phyloP scores from a whole-genome alignment of 306 rosid species.

The Neltuma alba region DNA sequence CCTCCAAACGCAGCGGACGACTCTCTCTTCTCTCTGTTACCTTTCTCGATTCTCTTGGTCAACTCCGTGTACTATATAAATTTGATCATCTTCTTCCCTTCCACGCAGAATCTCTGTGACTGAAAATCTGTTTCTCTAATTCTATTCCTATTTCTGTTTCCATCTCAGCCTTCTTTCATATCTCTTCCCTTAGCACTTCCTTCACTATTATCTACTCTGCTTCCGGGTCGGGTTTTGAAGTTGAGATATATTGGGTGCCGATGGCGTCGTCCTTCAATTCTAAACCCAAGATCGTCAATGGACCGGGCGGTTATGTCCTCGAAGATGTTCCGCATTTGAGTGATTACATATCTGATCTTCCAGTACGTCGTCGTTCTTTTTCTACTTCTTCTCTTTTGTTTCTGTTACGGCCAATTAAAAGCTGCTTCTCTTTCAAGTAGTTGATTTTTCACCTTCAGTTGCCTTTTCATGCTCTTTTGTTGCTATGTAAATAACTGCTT shows the following conservation, averaged over 20 bases:
- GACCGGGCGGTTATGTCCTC: constrained; percentile 69
- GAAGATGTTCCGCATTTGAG: constrained; percentile 87
- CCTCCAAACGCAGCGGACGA: not conserved
- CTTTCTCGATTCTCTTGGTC: constrained; percentile 1
- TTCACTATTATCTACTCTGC: not conserved
- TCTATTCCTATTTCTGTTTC: not conserved
- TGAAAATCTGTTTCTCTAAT: not conserved
- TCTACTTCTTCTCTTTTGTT: not conserved
- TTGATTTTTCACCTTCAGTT: not conserved
- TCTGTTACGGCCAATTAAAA: constrained; percentile 36
- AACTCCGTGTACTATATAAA: constrained; percentile 33
- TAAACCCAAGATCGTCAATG: constrained; percentile 51
- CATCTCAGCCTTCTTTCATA: too few relatives aligned
- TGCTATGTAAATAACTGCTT: not conserved
- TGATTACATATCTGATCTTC: constrained; percentile 75
- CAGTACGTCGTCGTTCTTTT: constrained; percentile 53
- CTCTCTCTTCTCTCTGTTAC: not conserved
- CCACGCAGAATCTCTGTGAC: constrained; percentile 15
- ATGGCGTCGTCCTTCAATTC: constrained; percentile 50
- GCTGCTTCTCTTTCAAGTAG: constrained; percentile 23
- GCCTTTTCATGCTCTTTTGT: not conserved
- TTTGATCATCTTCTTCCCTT: constrained; percentile 14
- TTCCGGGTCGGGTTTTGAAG: constrained; percentile 13
- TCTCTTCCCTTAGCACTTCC: not conserved
- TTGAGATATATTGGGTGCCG: not conserved